Percentiles rank a stretch among this genome's conserved stretches.
phyloP scores from a whole-genome alignment of 331 rosid genomes.

The Stylosanthes scabra region DNA sequence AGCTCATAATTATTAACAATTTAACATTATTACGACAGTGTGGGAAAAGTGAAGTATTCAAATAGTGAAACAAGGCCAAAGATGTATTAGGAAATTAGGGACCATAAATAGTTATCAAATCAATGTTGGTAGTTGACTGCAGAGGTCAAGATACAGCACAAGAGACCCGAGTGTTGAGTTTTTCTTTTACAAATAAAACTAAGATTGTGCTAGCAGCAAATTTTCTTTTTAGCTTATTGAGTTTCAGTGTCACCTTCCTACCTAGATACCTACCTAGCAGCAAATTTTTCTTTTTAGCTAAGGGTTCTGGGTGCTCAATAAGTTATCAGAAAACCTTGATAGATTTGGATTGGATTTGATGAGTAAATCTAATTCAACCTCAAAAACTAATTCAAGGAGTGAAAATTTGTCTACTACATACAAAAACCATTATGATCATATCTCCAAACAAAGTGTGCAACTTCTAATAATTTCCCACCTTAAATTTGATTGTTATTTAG shows the following conservation, averaged over 20 bases:
- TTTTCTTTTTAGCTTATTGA: slow-evolving; percentile 6
- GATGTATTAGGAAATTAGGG: background rate
- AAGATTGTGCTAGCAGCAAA: slow-evolving; percentile 18
- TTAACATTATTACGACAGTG: slow-evolving; percentile 1
- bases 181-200: background rate
- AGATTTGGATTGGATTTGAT: background rate
- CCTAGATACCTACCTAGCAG: background rate
- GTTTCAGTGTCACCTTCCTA: slow-evolving; percentile 7
- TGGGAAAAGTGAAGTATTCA: background rate
- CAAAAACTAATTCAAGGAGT: too few relatives aligned
- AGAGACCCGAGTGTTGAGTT: slow-evolving; percentile 2
- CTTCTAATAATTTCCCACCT: background rate
- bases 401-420: too few relatives aligned
- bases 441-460: too few relatives aligned
- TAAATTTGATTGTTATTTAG: slow-evolving; percentile 4
- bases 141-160: slow-evolving; percentile 23
- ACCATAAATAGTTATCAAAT: slow-evolving; percentile 14
- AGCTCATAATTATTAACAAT: background rate
- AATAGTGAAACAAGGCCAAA: slow-evolving; percentile 10
- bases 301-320: background rate
- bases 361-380: too few relatives aligned
- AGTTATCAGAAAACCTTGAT: background rate
- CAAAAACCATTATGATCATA: too few relatives aligned
- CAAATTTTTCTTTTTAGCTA: too few relatives aligned
- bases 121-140: slow-evolving; percentile 6